Conservation (phyloP, 73 alveolate species). For the Tetrahymena borealis region DNA sequence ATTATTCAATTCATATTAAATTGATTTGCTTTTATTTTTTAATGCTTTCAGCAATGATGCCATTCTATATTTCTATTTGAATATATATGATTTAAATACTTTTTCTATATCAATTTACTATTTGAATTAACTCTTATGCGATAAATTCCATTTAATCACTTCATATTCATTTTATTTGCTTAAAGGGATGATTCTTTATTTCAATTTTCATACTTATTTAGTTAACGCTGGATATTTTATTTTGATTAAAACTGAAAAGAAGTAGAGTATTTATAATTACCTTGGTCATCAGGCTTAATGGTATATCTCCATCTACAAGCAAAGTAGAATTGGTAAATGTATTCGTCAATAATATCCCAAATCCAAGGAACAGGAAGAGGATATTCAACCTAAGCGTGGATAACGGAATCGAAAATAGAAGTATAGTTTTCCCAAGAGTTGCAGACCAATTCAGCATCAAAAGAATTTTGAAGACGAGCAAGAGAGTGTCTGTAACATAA, state of each 20-base stretch:
- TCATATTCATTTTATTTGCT: too few species aligned
- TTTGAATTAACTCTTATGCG: too few species aligned
- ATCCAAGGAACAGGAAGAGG: slow-evolving; percentile 3
- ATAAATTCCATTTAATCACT: too few species aligned
- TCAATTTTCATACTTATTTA: too few species aligned
- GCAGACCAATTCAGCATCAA: not conserved
- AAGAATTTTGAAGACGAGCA: not conserved
- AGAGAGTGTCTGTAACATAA: not conserved
- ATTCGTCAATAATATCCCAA: not conserved
- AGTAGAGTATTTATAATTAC: not conserved
- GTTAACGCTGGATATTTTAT: too few species aligned
- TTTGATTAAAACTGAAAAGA: not conserved
- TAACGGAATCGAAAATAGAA: not conserved
- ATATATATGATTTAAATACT: too few species aligned
- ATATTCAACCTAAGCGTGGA: not conserved
- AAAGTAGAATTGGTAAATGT: not conserved
- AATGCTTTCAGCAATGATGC: too few species aligned
- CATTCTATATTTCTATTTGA: too few species aligned
- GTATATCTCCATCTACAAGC: slow-evolving; percentile 1
- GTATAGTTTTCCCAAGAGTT: not conserved
- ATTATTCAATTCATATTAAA: too few species aligned
- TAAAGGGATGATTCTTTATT: too few species aligned
- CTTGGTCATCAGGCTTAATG: not conserved
- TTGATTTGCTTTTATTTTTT: too few species aligned
- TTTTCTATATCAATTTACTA: too few species aligned